These are phyloP conservation scores for Endotrypanum monterogeii DNA, from an alignment of 208 protist species.

Conservation along the genomic window DNA sequence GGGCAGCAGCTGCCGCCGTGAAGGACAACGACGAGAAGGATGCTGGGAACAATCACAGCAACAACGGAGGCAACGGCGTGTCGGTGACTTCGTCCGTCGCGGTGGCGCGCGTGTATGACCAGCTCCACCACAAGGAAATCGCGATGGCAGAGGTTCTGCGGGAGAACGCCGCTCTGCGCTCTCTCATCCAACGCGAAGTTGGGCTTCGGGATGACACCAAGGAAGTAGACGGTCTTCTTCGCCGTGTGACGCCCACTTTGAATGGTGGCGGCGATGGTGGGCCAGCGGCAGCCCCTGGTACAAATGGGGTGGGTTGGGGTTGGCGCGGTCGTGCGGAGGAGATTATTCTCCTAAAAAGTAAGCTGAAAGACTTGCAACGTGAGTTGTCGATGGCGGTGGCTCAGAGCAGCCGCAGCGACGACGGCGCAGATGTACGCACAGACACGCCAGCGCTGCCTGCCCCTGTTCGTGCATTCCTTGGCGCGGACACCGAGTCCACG, in stretches of 20 bases:
- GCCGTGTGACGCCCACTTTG: conserved; percentile 8
- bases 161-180: conserved; percentile 50
- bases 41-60: conserved; percentile 1
- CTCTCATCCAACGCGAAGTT: conserved; percentile 54
- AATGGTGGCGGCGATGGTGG: not conserved
- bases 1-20: not conserved
- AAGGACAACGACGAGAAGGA: not conserved
- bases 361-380: conserved; percentile 68
- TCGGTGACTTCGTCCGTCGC: conserved; percentile 20
- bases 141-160: conserved; percentile 58
- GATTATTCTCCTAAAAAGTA: conserved; percentile 68
- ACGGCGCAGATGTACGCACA: not conserved
- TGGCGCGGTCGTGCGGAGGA: conserved; percentile 77
- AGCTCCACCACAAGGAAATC: conserved; percentile 51
- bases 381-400: conserved; percentile 10
- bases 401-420: not conserved
- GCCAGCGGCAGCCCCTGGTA: not conserved
- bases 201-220: conserved; percentile 42
- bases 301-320: conserved; percentile 36
- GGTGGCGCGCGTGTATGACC: conserved; percentile 52
- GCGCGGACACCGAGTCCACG: not conserved
- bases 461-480: conserved; percentile 16
- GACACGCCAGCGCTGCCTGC: conserved; percentile 12
- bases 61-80: not conserved
- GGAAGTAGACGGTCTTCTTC: conserved; percentile 47